Conservation (phyloP, 2,329 filamentous ascomycete genomes). For the Rosellinia necatrix region DNA sequence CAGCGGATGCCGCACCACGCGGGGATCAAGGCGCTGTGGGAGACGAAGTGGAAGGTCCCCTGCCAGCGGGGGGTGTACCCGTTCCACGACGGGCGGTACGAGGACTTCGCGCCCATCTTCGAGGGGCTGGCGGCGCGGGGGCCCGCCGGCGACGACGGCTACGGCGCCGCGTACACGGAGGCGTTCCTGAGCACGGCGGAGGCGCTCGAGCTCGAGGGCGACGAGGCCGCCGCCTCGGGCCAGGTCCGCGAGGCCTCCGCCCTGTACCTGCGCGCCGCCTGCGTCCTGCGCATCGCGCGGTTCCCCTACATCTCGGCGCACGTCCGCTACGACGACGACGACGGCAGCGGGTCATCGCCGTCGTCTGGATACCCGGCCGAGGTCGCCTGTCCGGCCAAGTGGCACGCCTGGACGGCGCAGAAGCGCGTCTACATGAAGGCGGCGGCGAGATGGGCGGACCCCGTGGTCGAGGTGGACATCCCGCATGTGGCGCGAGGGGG, state of each 20-base stretch:
- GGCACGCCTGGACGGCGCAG: conserved; percentile 67
- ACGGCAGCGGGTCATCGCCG: too few relatives aligned
- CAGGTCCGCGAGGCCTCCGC: background rate
- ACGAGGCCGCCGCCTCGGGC: conserved; percentile 52
- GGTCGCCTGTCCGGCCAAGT: conserved; percentile 54
- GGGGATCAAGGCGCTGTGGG: conserved; percentile 68
- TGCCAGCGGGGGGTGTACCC: conserved; percentile 69
- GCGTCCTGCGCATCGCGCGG: conserved; percentile 73
- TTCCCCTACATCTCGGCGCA: conserved; percentile 64
- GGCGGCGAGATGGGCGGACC: conserved; percentile 56
- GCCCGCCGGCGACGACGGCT: conserved; percentile 66
- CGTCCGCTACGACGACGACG: too few relatives aligned
- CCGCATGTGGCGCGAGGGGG: conserved; percentile 58
- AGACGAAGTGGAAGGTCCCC: conserved; percentile 75
- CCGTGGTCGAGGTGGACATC: conserved; percentile 65
- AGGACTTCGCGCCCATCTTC: conserved; percentile 74
- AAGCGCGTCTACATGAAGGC: conserved; percentile 67
- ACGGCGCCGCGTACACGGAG: conserved; percentile 66
- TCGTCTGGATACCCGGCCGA: too few relatives aligned
- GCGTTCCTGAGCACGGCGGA: conserved; percentile 66
- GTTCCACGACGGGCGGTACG: conserved; percentile 72
- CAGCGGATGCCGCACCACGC: conserved; percentile 59
- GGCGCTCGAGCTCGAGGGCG: conserved; percentile 57
- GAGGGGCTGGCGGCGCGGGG: conserved; percentile 61
- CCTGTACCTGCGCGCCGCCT: conserved; percentile 71